These are phyloP conservation scores for Termitomyces eurrhizus DNA, from an alignment of 768 basidiomycete species.

Conservation along the genomic window DNA sequence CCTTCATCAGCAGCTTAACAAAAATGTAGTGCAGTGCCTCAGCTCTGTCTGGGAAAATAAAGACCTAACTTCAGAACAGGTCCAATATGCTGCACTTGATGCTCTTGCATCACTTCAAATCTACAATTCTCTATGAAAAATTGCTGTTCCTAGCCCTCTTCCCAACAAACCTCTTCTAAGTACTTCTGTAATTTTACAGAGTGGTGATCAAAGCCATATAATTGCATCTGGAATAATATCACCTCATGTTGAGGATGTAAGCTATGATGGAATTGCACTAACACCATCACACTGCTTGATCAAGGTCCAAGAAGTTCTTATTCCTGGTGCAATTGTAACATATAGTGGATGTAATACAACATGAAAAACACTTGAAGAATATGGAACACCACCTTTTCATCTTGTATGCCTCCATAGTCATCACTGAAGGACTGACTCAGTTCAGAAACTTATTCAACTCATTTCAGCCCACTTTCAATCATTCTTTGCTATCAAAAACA, in stretches of 20 bases:
- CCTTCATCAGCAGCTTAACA: constrained; percentile 18
- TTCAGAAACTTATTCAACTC: too few relatives aligned
- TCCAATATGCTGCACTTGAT: constrained; percentile 19
- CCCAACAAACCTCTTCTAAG: neutral
- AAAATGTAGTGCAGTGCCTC: constrained; percentile 15
- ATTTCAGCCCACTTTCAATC: too few relatives aligned
- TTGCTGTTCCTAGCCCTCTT: neutral
- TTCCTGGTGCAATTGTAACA: constrained; percentile 2
- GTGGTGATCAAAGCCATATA: neutral
- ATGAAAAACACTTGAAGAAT: neutral
- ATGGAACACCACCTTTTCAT: neutral
- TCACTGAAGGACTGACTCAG: too few relatives aligned
- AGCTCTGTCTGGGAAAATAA: constrained; percentile 18
- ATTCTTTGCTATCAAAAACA: too few relatives aligned
- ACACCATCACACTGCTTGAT: neutral
- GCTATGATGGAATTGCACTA: neutral
- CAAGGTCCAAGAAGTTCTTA: neutral
- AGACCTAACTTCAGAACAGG: constrained; percentile 13
- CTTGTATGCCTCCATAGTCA: neutral
- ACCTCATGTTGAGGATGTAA: neutral
- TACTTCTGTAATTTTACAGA: neutral
- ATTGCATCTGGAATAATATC: neutral
- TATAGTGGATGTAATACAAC: neutral
- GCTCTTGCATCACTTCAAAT: constrained; percentile 15
- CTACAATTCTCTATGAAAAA: constrained; percentile 8